These are phyloP conservation scores for Heliamphora exappendiculata DNA, from an alignment of 148 eudicot species.

Conservation along the genomic window DNA sequence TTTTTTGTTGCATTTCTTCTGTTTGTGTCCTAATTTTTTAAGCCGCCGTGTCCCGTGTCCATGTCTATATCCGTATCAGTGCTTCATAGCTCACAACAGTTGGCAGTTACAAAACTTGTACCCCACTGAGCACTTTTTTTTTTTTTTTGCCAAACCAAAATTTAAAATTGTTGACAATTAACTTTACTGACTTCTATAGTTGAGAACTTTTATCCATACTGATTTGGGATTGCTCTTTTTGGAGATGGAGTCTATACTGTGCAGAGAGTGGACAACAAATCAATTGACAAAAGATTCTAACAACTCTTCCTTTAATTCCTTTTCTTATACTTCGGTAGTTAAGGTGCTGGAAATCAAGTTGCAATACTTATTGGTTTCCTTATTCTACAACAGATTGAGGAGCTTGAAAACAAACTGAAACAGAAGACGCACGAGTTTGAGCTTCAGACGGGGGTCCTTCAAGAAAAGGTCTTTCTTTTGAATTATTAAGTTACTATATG, in stretches of 20 bases:
- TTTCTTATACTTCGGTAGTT: slow-evolving; percentile 21
- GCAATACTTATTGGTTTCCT: not conserved
- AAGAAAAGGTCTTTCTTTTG: slow-evolving; percentile 11
- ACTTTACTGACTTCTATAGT: not conserved
- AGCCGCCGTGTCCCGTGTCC: no score
- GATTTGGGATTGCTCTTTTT: not conserved
- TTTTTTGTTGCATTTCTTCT: no score
- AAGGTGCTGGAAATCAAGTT: slow-evolving; percentile 44
- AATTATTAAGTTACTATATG: not conserved
- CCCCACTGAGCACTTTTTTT: not conserved
- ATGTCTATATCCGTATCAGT: no score
- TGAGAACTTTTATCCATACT: not conserved
- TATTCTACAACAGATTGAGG: slow-evolving; percentile 39
- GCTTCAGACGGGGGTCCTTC: slow-evolving; percentile 9
- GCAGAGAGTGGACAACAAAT: not conserved
- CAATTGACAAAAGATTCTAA: not conserved
- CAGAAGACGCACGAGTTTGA: slow-evolving; percentile 10
- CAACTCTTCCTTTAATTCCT: slow-evolving; percentile 13
- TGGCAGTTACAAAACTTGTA: not conserved
- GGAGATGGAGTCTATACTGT: not conserved
- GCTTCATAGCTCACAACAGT: no score
- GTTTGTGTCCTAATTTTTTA: no score
- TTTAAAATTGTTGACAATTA: not conserved
- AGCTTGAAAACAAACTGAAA: slow-evolving; percentile 42
- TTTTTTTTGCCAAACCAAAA: no score